phyloP scores from a whole-genome alignment of 2,329 filamentous ascomycete species.

The Colletotrichum sp. region DNA sequence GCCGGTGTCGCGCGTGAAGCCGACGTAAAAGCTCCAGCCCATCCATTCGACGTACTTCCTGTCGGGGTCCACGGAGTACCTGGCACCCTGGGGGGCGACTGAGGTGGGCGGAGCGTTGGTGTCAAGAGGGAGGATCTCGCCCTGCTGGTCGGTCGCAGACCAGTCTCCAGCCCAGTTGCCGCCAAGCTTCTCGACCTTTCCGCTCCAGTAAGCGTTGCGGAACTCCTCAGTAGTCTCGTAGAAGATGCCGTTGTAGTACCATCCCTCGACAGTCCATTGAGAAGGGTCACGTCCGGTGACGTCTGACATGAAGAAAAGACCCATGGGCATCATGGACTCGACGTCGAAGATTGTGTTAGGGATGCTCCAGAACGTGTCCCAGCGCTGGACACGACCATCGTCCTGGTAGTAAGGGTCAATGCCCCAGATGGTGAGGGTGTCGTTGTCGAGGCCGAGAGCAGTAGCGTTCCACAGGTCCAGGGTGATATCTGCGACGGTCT shows the following conservation, averaged over 20 bases:
- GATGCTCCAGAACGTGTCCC: slow-evolving; percentile 50
- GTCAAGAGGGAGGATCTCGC: slow-evolving; percentile 38
- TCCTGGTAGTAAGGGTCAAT: slow-evolving; percentile 49
- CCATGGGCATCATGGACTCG: slow-evolving; percentile 48
- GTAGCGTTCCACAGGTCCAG: slow-evolving; percentile 48
- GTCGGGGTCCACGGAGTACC: slow-evolving; percentile 46
- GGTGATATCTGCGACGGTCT: slow-evolving; percentile 40
- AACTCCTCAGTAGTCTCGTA: slow-evolving; percentile 56
- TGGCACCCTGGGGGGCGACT: slow-evolving; percentile 38
- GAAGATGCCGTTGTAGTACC: slow-evolving; percentile 60
- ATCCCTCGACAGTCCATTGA: slow-evolving; percentile 55
- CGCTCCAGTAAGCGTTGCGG: slow-evolving; percentile 44
- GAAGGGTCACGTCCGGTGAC: slow-evolving; percentile 55
- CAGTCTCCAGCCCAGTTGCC: slow-evolving; percentile 54
- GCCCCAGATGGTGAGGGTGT: slow-evolving; percentile 44
- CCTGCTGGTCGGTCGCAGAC: slow-evolving; percentile 46
- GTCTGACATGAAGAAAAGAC: slow-evolving; percentile 49
- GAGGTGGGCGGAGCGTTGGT: slow-evolving; percentile 28
- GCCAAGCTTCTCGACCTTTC: slow-evolving; percentile 50
- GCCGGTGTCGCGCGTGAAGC: slow-evolving; percentile 52
- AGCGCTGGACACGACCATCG: slow-evolving; percentile 46
- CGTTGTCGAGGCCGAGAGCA: slow-evolving; percentile 39
- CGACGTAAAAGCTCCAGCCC: slow-evolving; percentile 59
- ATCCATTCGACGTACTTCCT: slow-evolving; percentile 55
- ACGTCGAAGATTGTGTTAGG: slow-evolving; percentile 45